Percentiles rank a stretch among this genome's conserved stretches.
Evolutionary conservation across 768 basidiomycete genomes (phyloP).

Genomic region (Tricholoma bakamatsutake): DNA sequence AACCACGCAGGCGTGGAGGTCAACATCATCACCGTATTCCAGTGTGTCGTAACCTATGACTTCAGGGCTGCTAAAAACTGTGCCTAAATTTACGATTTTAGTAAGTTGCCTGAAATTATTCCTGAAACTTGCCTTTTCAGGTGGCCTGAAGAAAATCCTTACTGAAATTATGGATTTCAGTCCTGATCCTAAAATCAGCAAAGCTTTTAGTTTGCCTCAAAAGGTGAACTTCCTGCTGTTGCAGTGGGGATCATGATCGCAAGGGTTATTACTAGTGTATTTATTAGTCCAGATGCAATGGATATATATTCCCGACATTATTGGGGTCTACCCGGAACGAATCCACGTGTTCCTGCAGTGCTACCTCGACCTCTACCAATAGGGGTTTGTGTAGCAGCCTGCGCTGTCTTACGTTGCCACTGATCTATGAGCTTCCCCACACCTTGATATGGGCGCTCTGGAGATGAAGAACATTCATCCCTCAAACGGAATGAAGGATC

Average conservation of each 20-base stretch:
- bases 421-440: constrained; percentile 83
- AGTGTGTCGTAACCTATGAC: not conserved
- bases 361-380: constrained; percentile 30
- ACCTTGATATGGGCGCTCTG: constrained; percentile 75
- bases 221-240: too few relatives aligned
- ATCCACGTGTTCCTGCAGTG: constrained; percentile 33
- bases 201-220: too few relatives aligned
- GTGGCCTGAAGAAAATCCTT: too few relatives aligned
- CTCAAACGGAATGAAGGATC: constrained; percentile 10
- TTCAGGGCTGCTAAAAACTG: too few relatives aligned
- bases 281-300: constrained; percentile 4
- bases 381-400: constrained; percentile 30
- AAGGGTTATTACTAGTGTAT: not conserved
- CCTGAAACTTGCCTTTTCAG: too few relatives aligned
- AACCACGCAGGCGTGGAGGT: not conserved
- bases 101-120: too few relatives aligned
- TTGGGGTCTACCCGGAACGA: constrained; percentile 7
- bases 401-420: constrained; percentile 79
- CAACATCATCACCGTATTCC: constrained; percentile 8
- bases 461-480: constrained; percentile 51
- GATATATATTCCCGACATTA: constrained; percentile 6
- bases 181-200: too few relatives aligned
- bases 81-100: too few relatives aligned
- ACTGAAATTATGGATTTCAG: too few relatives aligned
- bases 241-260: too few relatives aligned